Base-by-base conservation (phyloP, 257 asterid genomes). In the Sherardia arvensis region DNA sequence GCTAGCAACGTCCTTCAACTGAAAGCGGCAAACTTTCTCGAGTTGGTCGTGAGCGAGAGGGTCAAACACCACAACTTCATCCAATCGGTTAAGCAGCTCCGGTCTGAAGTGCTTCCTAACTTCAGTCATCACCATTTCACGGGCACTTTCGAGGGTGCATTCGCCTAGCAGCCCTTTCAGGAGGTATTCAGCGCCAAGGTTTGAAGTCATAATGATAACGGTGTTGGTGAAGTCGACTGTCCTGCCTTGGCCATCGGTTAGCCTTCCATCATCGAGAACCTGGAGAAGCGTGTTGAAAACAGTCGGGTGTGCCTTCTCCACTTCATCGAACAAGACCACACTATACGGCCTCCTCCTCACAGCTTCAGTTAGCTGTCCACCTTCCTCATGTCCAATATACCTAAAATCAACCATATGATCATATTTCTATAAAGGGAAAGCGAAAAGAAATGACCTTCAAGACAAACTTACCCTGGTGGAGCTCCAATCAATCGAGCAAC, bases 81-180 rank as follows among this genome's bases (percentile, higher is more conserved):
- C 99, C 0, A 93, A 84, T 8, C 99, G 69, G 15, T 93, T 90
- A 53, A 93, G 81, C 43, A 93, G 65, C 75, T 93, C 97, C 0
- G 99, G 97, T 71, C 90, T 93, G 85, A 93, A 93, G 21, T 93
- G 97, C 74, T 82, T 90, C 75, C 84, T 85, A 72, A 91, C 96
- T 84, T 85, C 91, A 68, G 81, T 90, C 92, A 87, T 71, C 74
- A 90, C 99, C 96, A 93, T 59, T 29, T 93, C 96, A 0, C 86
- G 94, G 0, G 99, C 97, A 8, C 76, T 80, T 64, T 89, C 91
- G 69, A 93, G 83, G 0, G 88, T 69, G 33, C 78, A 74, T 34
- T 93, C 81, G 25, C 97, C 97, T 64, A 72, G 66, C 62, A 93
- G 43, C 32, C 97, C 99, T 62, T 68, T 69, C 26, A 87, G 69